Conservation (phyloP, 1,284 basidiomycete genomes). For the Cryptococcus sp. region DNA sequence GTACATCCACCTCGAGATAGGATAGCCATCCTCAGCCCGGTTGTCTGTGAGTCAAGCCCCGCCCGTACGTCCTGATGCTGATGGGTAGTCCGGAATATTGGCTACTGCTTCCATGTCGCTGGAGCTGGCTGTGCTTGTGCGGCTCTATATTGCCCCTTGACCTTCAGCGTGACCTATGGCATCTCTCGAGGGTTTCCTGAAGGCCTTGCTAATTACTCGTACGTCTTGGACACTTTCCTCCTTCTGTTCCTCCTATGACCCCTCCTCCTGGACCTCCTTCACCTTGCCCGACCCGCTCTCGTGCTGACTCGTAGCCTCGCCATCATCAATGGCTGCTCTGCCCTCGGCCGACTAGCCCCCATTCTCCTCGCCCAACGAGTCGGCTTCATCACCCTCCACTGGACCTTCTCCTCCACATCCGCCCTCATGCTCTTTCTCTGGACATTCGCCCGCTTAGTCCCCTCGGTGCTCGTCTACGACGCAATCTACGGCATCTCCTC, state of each 20-base stretch:
- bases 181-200: slow-evolving; percentile 19
- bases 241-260: background rate
- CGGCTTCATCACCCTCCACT: slow-evolving; percentile 36
- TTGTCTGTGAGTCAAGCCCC: slow-evolving; percentile 17
- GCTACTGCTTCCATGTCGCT: slow-evolving; percentile 22
- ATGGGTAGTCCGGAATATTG: slow-evolving; percentile 19
- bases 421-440: slow-evolving; percentile 29
- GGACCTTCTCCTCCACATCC: slow-evolving; percentile 14
- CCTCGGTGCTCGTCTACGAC: slow-evolving; percentile 22
- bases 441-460: slow-evolving; percentile 18
- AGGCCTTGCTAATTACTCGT: slow-evolving; percentile 25
- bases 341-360: slow-evolving; percentile 34
- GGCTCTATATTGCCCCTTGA: slow-evolving; percentile 28
- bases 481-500: slow-evolving; percentile 30
- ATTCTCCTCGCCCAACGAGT: slow-evolving; percentile 27
- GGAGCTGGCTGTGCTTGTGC: slow-evolving; percentile 21
- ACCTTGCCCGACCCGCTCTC: background rate
- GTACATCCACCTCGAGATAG: slow-evolving; percentile 31
- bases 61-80: background rate
- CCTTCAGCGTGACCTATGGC: slow-evolving; percentile 34
- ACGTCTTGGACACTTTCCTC: slow-evolving; percentile 1
- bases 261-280: background rate
- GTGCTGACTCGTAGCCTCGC: slow-evolving; percentile 12
- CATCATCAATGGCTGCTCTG: slow-evolving; percentile 30
- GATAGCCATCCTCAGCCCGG: slow-evolving; percentile 30